Percentiles rank a stretch among this genome's conserved stretches.
phyloP scores from a whole-genome alignment of 148 eudicot genomes.

The Cornus kousa region DNA sequence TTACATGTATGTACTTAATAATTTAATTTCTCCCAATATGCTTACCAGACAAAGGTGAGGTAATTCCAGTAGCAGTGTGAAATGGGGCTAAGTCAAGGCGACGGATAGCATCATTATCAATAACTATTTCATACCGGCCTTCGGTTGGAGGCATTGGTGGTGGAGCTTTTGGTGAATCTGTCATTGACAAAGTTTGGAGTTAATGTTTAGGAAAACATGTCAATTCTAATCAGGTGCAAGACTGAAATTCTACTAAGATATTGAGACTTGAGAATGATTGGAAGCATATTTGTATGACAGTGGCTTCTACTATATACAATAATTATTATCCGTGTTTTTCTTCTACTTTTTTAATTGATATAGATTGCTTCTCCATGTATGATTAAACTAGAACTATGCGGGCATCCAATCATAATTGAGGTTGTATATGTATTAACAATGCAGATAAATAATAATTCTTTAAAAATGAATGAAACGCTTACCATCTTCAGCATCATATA shows the following conservation, averaged over 20 bases:
- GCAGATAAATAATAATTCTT: too few species aligned
- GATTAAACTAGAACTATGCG: too few species aligned
- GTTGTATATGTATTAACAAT: too few species aligned
- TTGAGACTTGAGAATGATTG: too few species aligned
- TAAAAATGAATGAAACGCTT: not conserved
- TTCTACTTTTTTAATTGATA: too few species aligned
- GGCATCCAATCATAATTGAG: too few species aligned
- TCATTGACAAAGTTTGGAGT: not conserved
- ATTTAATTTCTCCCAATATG: not conserved
- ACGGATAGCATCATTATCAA: slow-evolving; percentile 57
- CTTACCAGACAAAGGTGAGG: slow-evolving; percentile 49
- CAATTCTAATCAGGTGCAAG: not conserved
- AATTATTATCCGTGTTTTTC: too few species aligned
- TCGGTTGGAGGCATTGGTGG: slow-evolving; percentile 77
- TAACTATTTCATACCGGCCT: slow-evolving; percentile 65
- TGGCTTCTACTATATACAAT: too few species aligned
- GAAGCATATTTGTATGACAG: too few species aligned
- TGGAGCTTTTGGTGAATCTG: slow-evolving; percentile 39
- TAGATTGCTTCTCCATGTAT: too few species aligned
- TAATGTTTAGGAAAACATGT: too few species aligned
- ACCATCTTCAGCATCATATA: slow-evolving; percentile 58
- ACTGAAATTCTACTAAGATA: too few species aligned
- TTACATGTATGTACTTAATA: not conserved
- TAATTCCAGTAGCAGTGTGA: slow-evolving; percentile 48
- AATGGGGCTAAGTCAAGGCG: slow-evolving; percentile 70